A percentile compares a stretch with the other conserved stretches of the same genome.
Conservation (phyloP, 2,329 filamentous ascomycete genomes). For the Pseudocercospora cruenta region DNA sequence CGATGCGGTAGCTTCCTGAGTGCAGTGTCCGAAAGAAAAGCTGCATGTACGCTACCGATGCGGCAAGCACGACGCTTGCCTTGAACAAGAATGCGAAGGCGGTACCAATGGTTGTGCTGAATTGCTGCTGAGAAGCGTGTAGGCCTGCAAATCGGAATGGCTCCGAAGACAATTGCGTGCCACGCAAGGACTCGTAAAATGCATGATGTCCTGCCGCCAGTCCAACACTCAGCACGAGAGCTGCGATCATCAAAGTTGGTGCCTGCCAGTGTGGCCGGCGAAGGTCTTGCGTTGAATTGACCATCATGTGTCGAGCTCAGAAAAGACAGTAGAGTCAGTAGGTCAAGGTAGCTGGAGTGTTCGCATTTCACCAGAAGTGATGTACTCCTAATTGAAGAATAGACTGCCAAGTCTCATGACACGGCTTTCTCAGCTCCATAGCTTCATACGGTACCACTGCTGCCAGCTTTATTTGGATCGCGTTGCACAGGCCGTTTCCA, state of each 20-base stretch:
- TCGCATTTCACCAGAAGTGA: too few species aligned
- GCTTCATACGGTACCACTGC: too few species aligned
- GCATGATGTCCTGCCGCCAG: constrained; percentile 14
- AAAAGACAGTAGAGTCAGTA: too few species aligned
- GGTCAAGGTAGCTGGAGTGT: too few species aligned
- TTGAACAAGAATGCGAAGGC: constrained; percentile 26
- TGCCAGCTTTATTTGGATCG: too few species aligned
- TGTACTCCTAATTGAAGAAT: too few species aligned
- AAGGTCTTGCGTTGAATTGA: too few species aligned
- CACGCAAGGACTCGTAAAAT: constrained; percentile 15
- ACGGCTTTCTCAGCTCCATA: too few species aligned
- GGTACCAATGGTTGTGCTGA: constrained; percentile 22
- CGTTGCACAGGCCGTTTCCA: too few species aligned
- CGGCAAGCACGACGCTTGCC: constrained; percentile 20
- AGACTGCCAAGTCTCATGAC: too few species aligned
- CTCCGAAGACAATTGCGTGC: constrained; percentile 8
- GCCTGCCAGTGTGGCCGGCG: constrained; percentile 5
- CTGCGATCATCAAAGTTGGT: constrained; percentile 10
- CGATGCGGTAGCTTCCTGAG: constrained; percentile 2
- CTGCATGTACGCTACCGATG: constrained; percentile 25
- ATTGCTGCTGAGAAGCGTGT: constrained; percentile 20
- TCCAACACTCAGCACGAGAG: constrained; percentile 7
- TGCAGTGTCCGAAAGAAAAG: constrained; percentile 16
- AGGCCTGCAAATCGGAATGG: constrained; percentile 16
- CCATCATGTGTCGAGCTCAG: too few species aligned